phyloP scores from a whole-genome alignment of 768 basidiomycete species.

The Boletus patriciae region DNA sequence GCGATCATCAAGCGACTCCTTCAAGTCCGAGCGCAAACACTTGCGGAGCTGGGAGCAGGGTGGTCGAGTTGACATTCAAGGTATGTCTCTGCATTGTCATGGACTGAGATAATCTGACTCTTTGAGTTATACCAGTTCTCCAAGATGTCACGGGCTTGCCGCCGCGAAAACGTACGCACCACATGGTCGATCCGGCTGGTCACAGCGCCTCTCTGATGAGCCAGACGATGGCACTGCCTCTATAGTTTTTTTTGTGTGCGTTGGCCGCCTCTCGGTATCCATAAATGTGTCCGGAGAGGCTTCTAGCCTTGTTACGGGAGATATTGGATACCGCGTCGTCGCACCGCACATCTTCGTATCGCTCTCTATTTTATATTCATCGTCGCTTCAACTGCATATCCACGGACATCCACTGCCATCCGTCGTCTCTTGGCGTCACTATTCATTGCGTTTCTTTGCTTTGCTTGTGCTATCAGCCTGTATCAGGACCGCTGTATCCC shows the following conservation, averaged over 20 bases:
- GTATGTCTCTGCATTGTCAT: slow-evolving; percentile 21
- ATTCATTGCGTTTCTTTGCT: slow-evolving; percentile 13
- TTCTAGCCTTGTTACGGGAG: slow-evolving; percentile 15
- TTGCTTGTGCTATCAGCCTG: slow-evolving; percentile 22
- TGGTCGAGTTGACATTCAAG: slow-evolving; percentile 35
- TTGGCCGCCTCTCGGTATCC: slow-evolving; percentile 24
- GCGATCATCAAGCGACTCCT: slow-evolving; percentile 40
- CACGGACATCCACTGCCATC: slow-evolving; percentile 17
- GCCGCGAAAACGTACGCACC: slow-evolving; percentile 61
- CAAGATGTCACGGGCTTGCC: slow-evolving; percentile 56
- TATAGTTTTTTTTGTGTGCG: slow-evolving; percentile 37
- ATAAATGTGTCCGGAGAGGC: slow-evolving; percentile 17
- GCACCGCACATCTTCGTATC: slow-evolving; percentile 11
- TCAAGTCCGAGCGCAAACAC: slow-evolving; percentile 54
- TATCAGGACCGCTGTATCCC: slow-evolving; percentile 28
- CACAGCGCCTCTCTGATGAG: slow-evolving; percentile 52
- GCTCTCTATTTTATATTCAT: slow-evolving; percentile 17
- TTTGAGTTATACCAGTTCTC: slow-evolving; percentile 21
- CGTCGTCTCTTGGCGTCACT: slow-evolving; percentile 7
- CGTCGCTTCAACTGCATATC: slow-evolving; percentile 12
- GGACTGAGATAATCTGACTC: slow-evolving; percentile 10
- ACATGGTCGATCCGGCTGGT: slow-evolving; percentile 59
- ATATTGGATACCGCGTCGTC: slow-evolving; percentile 12
- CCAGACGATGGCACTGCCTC: slow-evolving; percentile 54
- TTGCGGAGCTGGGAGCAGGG: slow-evolving; percentile 62